phyloP scores from a whole-genome alignment of 1,139 yeast species.

The Suhomyces coccinellae region DNA sequence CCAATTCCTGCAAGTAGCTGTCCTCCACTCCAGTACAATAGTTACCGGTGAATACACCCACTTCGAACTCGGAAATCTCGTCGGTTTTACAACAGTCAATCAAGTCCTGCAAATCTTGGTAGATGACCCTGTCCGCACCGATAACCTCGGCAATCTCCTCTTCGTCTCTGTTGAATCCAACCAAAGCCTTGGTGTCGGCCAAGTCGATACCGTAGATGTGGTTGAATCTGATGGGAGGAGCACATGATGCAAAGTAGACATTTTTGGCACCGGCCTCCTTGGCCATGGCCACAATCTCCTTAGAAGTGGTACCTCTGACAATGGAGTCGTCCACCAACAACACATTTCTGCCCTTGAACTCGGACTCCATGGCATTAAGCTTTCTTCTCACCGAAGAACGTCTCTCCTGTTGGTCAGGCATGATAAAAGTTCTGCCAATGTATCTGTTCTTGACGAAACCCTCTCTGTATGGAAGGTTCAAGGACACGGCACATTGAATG shows the following conservation, averaged over 20 bases:
- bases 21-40: slow-evolving; percentile 92
- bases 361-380: slow-evolving; percentile 93
- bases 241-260: slow-evolving; percentile 94
- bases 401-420: slow-evolving; percentile 97
- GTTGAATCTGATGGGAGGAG: slow-evolving; percentile 93
- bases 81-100: slow-evolving; percentile 72
- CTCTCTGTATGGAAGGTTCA: slow-evolving; percentile 86
- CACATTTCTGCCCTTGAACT: slow-evolving; percentile 84
- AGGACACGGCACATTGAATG: slow-evolving; percentile 80
- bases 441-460: slow-evolving; percentile 96
- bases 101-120: slow-evolving; percentile 82
- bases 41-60: slow-evolving; percentile 95
- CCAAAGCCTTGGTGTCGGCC: slow-evolving; percentile 92
- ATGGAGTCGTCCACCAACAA: slow-evolving; percentile 94
- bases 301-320: slow-evolving; percentile 96
- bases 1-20: slow-evolving; percentile 77
- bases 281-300: slow-evolving; percentile 96
- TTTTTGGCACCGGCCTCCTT: slow-evolving; percentile 94
- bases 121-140: slow-evolving; percentile 90
- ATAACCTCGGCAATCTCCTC: slow-evolving; percentile 74
- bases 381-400: slow-evolving; percentile 92
- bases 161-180: slow-evolving; percentile 77
- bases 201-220: slow-evolving; percentile 97
- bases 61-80: slow-evolving; percentile 69
- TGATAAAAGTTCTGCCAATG: slow-evolving; percentile 95